Conservation (phyloP, 306 rosid genomes). For the Dalbergia oliveri region DNA sequence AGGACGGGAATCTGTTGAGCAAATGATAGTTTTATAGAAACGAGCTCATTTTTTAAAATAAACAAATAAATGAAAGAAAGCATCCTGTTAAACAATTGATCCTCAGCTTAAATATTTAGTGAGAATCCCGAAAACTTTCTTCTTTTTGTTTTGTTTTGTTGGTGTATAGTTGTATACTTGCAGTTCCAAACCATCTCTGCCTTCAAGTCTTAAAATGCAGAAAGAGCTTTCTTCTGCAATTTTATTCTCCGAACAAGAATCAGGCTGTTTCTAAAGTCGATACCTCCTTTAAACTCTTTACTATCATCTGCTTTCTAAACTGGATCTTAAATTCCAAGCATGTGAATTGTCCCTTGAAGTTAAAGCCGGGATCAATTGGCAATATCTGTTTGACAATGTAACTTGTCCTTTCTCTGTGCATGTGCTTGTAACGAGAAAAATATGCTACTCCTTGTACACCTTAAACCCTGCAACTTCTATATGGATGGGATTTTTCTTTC, state of each 20-base stretch:
- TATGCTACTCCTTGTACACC: slow-evolving; percentile 13
- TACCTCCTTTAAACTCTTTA: not conserved
- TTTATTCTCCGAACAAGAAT: not conserved
- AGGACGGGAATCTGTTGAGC: not conserved
- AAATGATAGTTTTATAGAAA: not conserved
- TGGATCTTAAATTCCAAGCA: slow-evolving; percentile 9
- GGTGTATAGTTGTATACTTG: not conserved
- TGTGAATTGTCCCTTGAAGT: not conserved
- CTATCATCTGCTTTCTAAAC: slow-evolving; percentile 4
- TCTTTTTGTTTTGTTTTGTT: not conserved
- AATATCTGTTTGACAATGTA: slow-evolving; percentile 10
- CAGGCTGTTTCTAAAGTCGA: not conserved
- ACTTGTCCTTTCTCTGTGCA: slow-evolving; percentile 9
- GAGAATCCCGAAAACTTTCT: not conserved
- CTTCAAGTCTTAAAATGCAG: slow-evolving; percentile 22
- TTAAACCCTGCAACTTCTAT: slow-evolving; percentile 11
- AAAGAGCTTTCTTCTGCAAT: slow-evolving; percentile 13
- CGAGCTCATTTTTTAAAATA: not conserved
- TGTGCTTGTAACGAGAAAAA: not conserved
- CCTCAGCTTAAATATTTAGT: not conserved
- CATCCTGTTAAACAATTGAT: not conserved
- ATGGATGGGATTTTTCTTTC: not conserved
- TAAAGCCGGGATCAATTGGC: not conserved
- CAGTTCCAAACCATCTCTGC: slow-evolving; percentile 1
- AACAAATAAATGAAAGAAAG: not conserved